A percentile compares a stretch with the other conserved stretches of the same genome.
Conservation (phyloP, 2,329 filamentous ascomycete genomes). For the Neonectria ditissima region DNA sequence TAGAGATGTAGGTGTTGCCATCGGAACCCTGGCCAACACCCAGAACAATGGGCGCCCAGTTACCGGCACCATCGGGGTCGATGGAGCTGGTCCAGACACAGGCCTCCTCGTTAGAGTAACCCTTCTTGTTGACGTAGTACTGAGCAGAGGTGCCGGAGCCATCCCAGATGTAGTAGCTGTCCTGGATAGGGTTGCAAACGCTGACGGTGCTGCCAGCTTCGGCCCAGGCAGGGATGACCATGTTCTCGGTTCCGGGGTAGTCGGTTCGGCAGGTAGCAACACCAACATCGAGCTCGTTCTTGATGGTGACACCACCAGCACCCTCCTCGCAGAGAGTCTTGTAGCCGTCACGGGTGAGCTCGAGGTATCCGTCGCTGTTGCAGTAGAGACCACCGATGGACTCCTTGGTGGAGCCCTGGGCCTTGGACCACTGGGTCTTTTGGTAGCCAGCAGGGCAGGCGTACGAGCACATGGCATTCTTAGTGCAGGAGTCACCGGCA, state of each 20-base stretch:
- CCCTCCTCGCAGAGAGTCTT: constrained; percentile 81
- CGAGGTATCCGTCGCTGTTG: constrained; percentile 76
- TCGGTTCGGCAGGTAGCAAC: constrained; percentile 92
- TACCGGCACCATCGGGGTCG: constrained; percentile 71
- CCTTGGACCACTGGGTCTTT: constrained; percentile 87
- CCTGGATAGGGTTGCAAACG: constrained; percentile 81
- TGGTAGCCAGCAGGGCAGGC: constrained; percentile 91
- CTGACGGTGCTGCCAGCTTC: constrained; percentile 67
- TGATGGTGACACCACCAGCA: constrained; percentile 75
- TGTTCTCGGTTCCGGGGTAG: constrained; percentile 91
- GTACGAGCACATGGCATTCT: constrained; percentile 87
- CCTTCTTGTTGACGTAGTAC: constrained; percentile 94
- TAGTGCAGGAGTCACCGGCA: constrained; percentile 69
- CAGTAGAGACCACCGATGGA: constrained; percentile 91
- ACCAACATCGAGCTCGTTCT: constrained; percentile 76
- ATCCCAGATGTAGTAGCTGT: constrained; percentile 82
- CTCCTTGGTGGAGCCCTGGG: constrained; percentile 83
- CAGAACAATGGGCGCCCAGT: constrained; percentile 89
- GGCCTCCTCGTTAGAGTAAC: constrained; percentile 72
- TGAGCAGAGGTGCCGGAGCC: constrained; percentile 84
- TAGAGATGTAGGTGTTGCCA: constrained; percentile 80
- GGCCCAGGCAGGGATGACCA: constrained; percentile 82
- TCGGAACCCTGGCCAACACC: constrained; percentile 77
- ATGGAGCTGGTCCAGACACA: constrained; percentile 77
- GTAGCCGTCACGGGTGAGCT: constrained; percentile 76